Base-by-base conservation (phyloP, 2,329 filamentous ascomycete genomes). In the Zymoseptoria brevis region DNA sequence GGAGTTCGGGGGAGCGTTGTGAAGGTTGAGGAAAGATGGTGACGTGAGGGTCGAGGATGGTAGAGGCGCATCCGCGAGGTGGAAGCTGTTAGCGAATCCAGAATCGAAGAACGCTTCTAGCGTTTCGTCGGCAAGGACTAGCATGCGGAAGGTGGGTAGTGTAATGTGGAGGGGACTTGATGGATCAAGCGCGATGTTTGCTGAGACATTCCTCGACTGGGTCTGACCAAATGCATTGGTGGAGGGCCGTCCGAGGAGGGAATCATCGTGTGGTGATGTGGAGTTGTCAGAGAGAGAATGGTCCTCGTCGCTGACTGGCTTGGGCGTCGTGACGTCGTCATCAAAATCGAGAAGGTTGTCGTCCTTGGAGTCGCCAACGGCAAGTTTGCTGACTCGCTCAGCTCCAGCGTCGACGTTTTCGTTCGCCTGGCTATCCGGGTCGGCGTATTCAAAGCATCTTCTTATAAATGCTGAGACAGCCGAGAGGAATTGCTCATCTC, bases 41-140 rank as follows among this genome's bases (percentile, higher is more conserved):
- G 83, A 81, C 4, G 78, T 77, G 51, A 76, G 75, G 11, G 78
- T 73, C 7, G 74, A 77, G 6, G 75, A 79, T 45, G 77, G 74
- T 30, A 81, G 72, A 2, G 80, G 78, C 26, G 77, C 77, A 60
- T 95, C 88, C 22, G 89, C 86, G 53, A 96, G 86, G 69, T 89
- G 90, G 82, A 99, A 95, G 1, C 91, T 96, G 55, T 89, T 86
- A 0, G 93, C 90, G 76, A 97, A 96, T 49, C 91, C 95, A 0
- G 90, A 89, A 76, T 99, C 94, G 72, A 99, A 99, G 76, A 99
- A 99, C 67, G 95, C 89, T 70, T 99, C 93, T 5, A 99, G 83
- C 0, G 95, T 82, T 73, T 99, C 94, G 70, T 99, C 94, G 50
- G 94, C 94, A 7, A 99, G 84, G 8, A 99, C 89, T 3, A 99